phyloP scores from a whole-genome alignment of 2,329 filamentous ascomycete species.

The Mycocentrospora acerina region DNA sequence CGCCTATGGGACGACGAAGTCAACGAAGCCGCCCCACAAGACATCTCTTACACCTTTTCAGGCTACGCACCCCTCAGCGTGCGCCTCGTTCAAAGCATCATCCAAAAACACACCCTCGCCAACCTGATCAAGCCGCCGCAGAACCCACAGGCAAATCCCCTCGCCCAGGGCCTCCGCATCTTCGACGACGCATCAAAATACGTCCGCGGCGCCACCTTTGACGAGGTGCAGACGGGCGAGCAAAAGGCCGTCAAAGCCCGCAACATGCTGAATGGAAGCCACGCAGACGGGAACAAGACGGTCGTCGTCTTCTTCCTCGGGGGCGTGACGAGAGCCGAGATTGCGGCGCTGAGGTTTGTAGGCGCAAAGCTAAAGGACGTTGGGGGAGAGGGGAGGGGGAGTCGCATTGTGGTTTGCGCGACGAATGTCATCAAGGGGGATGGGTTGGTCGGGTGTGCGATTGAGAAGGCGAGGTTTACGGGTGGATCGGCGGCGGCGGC shows the following conservation, averaged over 20 bases:
- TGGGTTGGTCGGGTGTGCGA: constrained; percentile 80
- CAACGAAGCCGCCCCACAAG: constrained; percentile 89
- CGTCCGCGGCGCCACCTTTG: constrained; percentile 84
- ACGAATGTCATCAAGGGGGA: constrained; percentile 90
- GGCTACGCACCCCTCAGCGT: constrained; percentile 94
- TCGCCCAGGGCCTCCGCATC: constrained; percentile 81
- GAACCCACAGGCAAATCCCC: constrained; percentile 47
- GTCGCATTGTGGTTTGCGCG: constrained; percentile 87
- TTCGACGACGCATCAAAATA: constrained; percentile 93
- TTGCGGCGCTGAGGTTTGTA: constrained; percentile 89
- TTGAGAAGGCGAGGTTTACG: constrained; percentile 61
- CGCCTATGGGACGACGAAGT: constrained; percentile 94
- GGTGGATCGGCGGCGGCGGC: neutral
- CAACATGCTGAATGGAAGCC: constrained; percentile 73
- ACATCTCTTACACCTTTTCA: constrained; percentile 97
- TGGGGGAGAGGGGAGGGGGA: constrained; percentile 62
- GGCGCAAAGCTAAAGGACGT: constrained; percentile 72
- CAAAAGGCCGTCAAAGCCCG: constrained; percentile 89
- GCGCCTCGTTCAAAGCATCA: constrained; percentile 84
- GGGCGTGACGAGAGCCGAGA: constrained; percentile 95
- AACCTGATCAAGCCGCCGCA: constrained; percentile 58
- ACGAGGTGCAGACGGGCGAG: constrained; percentile 87
- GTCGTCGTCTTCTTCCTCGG: constrained; percentile 96
- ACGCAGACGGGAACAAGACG: constrained; percentile 63
- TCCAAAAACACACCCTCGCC: constrained; percentile 82